Base-by-base conservation (phyloP, 2,329 filamentous ascomycete species). In the Malbranchea cinnamomea region DNA sequence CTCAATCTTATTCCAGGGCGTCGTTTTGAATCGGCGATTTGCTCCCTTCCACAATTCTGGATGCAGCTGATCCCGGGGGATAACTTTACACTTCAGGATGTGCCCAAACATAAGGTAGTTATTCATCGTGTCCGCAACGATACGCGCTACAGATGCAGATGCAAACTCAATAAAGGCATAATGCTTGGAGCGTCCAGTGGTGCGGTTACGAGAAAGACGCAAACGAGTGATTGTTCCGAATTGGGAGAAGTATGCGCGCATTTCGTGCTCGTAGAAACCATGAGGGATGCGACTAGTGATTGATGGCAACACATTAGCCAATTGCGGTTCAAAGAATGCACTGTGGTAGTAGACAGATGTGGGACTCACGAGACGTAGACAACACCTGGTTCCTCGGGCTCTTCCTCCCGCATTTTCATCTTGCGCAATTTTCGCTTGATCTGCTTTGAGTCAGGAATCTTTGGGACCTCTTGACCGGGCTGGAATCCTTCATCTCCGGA, bases 241-340 rank as follows among this genome's bases (percentile, higher is more conserved):
- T 56, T 98, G 89, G 32, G 74, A 71, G 51, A 95, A 92, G 65
- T 95, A 98, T 41, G 76, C 74, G 44, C 73, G 74, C 78, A 98
- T 91, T 60, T 95, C 79, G 47, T 84, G 72, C 61, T 98, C 89
- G 66, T 87, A 95, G 71, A 98, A 98, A 59, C 89, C 81, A 59
- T 89, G 82, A 22, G 85, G 85, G 36, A 93, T 77, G 41, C 84
- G 82, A 32, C 68, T 69, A 34, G 6, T 23, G 15, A 33, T 28
- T 30, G 24, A 30, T 15, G 5, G n/a, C n/a, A n/a, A n/a, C n/a
- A 20, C 4, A 16, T 36, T 29, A 41, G 44, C 35, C 47, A 31
- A 18, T 18, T n/a, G 20, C 17, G 7, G 15, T n/a, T n/a, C n/a
- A 23, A 12, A 18, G 28, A 32, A 37, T 33, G 32, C 33, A 30